Evolutionary conservation across 2,329 filamentous ascomycete species (phyloP).

Genomic region (Hypoxylon sp.): DNA sequence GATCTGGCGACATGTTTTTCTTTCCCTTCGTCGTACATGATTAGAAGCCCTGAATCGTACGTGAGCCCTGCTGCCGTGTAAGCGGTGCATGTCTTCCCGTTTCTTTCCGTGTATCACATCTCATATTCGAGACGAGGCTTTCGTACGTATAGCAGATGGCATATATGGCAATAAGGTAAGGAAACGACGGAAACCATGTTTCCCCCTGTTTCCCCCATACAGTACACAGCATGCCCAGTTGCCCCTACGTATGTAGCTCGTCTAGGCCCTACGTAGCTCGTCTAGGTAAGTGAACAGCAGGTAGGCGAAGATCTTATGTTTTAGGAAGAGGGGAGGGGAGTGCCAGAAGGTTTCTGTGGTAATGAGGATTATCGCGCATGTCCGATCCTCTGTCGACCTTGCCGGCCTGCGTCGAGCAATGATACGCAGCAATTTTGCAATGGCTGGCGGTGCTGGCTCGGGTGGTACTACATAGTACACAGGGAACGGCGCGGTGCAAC

Average conservation of each 20-base stretch:
- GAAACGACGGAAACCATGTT: not conserved
- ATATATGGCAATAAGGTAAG: no score
- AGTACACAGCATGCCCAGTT: no score
- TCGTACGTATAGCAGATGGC: not conserved
- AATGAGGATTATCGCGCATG: constrained; percentile 15
- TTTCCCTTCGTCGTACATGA: not conserved
- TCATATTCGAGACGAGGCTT: constrained; percentile 9
- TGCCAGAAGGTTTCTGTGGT: constrained; percentile 6
- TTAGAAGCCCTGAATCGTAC: not conserved
- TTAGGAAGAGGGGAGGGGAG: not conserved
- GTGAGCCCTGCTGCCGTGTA: no score
- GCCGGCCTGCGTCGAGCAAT: constrained; percentile 13
- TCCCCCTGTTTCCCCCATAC: not conserved
- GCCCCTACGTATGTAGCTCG: no score
- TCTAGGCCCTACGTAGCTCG: no score
- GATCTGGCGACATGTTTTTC: no score
- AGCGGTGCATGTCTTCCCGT: not conserved
- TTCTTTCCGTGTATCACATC: constrained; percentile 12
- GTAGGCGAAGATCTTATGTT: not conserved
- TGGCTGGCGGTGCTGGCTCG: not conserved
- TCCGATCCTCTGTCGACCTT: constrained; percentile 10
- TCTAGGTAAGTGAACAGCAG: not conserved
- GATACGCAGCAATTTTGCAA: constrained; percentile 10
- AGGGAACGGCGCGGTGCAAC: constrained; percentile 21
- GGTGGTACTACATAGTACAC: not conserved